phyloP scores from a whole-genome alignment of 371 early-diverging fungal species.

The Enterocytospora artemiae region DNA sequence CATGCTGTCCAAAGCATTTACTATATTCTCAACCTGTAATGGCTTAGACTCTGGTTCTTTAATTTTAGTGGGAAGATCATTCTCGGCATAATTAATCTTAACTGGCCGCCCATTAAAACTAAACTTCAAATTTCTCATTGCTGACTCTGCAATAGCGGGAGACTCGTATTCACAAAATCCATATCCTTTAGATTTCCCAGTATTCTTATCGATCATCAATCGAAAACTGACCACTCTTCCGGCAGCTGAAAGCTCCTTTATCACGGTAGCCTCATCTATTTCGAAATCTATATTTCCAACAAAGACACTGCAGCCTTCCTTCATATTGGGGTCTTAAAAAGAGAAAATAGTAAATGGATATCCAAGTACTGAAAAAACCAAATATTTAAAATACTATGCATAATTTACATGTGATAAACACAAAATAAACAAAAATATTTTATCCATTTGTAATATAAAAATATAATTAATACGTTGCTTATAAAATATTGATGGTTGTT shows the following conservation, averaged over 20 bases:
- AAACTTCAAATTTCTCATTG: conserved; percentile 57
- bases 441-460: no score
- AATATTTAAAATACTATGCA: background rate
- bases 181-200: conserved; percentile 59
- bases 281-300: conserved; percentile 60
- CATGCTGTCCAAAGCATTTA: conserved; percentile 48
- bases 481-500: background rate
- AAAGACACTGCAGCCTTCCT: conserved; percentile 58
- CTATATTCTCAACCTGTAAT: conserved; percentile 48
- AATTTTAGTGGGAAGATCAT: conserved; percentile 48
- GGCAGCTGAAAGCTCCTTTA: conserved; percentile 56
- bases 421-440: background rate
- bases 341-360: background rate
- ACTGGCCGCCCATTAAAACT: conserved; percentile 56
- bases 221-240: conserved; percentile 58
- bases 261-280: conserved; percentile 54
- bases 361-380: background rate
- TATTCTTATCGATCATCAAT: conserved; percentile 55
- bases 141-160: conserved; percentile 57
- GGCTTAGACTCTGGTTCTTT: conserved; percentile 4
- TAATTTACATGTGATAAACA: background rate
- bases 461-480: background rate
- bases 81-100: conserved; percentile 59
- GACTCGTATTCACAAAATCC: conserved; percentile 60
- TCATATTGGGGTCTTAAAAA: background rate